Evolutionary conservation across 1,284 basidiomycete species (phyloP).

Genomic region (Irpex lacteus): DNA sequence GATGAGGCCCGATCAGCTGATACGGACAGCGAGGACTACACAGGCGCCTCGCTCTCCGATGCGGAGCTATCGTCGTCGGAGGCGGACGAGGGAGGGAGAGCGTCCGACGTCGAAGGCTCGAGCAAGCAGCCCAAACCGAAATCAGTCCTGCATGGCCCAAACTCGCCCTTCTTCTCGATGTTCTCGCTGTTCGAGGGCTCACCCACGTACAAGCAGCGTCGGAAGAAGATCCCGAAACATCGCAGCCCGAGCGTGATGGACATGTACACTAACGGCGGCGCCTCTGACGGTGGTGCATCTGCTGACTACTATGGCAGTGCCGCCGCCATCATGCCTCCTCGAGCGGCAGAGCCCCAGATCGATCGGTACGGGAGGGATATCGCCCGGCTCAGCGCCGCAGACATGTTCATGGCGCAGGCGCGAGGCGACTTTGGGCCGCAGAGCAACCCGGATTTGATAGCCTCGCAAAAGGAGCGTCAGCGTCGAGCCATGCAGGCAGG

Average conservation of each 20-base stretch:
- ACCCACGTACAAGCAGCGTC: slow-evolving; percentile 83
- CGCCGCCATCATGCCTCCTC: neutral
- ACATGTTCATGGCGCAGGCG: slow-evolving; percentile 63
- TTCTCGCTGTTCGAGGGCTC: slow-evolving; percentile 81
- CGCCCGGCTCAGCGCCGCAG: slow-evolving; percentile 46
- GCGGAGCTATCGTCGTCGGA: slow-evolving; percentile 25
- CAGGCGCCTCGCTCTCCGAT: slow-evolving; percentile 21
- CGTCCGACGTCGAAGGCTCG: slow-evolving; percentile 20
- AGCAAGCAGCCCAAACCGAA: slow-evolving; percentile 11
- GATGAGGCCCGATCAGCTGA: slow-evolving; percentile 32
- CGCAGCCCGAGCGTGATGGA: slow-evolving; percentile 13
- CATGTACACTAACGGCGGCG: slow-evolving; percentile 1
- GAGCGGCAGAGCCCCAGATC: slow-evolving; percentile 24
- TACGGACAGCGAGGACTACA: slow-evolving; percentile 24
- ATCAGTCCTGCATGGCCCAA: slow-evolving; percentile 27
- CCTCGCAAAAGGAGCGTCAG: slow-evolving; percentile 29
- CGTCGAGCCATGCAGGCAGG: slow-evolving; percentile 25
- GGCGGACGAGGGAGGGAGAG: slow-evolving; percentile 14
- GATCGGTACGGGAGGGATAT: slow-evolving; percentile 31
- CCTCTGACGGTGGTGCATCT: neutral
- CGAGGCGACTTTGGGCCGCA: slow-evolving; percentile 44
- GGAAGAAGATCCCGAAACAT: slow-evolving; percentile 60
- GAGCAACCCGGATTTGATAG: slow-evolving; percentile 28
- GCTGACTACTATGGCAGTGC: neutral
- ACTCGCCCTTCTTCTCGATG: slow-evolving; percentile 58